Percentiles rank a stretch among this genome's conserved stretches.
These are phyloP conservation scores for Podaxis mareebaensis DNA, from an alignment of 768 basidiomycete species.

Conservation along the genomic window DNA sequence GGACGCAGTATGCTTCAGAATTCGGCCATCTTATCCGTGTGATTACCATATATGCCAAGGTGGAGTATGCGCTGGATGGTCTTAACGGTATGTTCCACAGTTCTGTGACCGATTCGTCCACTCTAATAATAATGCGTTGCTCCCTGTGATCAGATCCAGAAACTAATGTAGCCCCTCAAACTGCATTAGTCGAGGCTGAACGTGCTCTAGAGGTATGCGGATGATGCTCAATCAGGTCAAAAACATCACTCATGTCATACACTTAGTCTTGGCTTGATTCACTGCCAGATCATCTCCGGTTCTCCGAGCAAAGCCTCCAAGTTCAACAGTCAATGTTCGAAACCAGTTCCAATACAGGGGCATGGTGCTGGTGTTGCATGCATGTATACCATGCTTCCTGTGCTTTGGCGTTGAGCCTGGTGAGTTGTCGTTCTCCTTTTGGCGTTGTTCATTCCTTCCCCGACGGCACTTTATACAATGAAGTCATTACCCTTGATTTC, in stretches of 20 bases:
- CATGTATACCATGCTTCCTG: conserved; percentile 74
- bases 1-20: conserved; percentile 65
- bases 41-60: conserved; percentile 59
- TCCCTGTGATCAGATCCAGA: conserved; percentile 32
- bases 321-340: conserved; percentile 78
- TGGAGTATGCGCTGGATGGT: conserved; percentile 57
- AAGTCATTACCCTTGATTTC: conserved; percentile 12
- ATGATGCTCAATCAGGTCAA: conserved; percentile 15
- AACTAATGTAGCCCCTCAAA: conserved; percentile 32
- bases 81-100: conserved; percentile 41
- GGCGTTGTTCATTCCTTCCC: conserved; percentile 9
- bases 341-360: conserved; percentile 74
- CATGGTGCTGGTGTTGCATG: conserved; percentile 81
- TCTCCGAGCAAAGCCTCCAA: conserved; percentile 66
- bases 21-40: conserved; percentile 77
- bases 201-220: conserved; percentile 44
- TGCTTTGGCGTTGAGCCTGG: conserved; percentile 61
- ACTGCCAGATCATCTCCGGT: conserved; percentile 72
- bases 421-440: conserved; percentile 35
- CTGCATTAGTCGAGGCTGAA: conserved; percentile 41
- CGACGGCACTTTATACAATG: conserved; percentile 6
- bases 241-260: conserved; percentile 16
- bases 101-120: conserved; percentile 19
- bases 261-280: conserved; percentile 62
- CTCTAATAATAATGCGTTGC: conserved; percentile 1